Evolutionary conservation across 257 asterid species (phyloP).

Genomic region (Thymus mandschuricus): DNA sequence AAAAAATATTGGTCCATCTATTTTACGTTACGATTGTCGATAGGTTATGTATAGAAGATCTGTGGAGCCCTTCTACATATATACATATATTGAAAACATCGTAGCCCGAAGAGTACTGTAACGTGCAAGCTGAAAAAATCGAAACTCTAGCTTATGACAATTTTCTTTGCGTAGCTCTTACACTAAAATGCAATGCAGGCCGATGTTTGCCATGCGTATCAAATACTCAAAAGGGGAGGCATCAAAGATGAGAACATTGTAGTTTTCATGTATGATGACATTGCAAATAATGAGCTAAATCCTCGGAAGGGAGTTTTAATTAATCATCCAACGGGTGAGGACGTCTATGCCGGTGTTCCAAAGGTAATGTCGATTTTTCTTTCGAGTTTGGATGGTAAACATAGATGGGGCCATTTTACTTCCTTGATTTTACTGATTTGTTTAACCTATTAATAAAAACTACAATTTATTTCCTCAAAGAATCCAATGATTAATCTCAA

Average conservation of each 20-base stretch:
- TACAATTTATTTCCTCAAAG: too few relatives aligned
- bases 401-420: too few relatives aligned
- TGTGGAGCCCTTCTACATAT: too few relatives aligned
- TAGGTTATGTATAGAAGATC: too few relatives aligned
- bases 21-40: too few relatives aligned
- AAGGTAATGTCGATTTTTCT: slow-evolving; percentile 50
- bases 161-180: not conserved
- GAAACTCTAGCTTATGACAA: not conserved
- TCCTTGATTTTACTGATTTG: not conserved
- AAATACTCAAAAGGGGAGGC: slow-evolving; percentile 84
- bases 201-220: slow-evolving; percentile 94
- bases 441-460: too few relatives aligned
- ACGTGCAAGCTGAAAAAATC: not conserved
- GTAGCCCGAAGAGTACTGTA: too few relatives aligned
- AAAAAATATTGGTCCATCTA: not conserved
- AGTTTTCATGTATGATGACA: slow-evolving; percentile 95
- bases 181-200: slow-evolving; percentile 53
- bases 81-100: too few relatives aligned
- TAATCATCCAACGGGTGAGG: slow-evolving; percentile 73
- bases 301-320: slow-evolving; percentile 81
- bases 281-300: slow-evolving; percentile 61
- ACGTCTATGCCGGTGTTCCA: slow-evolving; percentile 88
- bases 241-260: slow-evolving; percentile 80
- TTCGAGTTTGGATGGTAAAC: too few relatives aligned
- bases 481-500: too few relatives aligned